Percentiles rank a stretch among this genome's conserved stretches.
phyloP scores from a whole-genome alignment of 768 basidiomycete genomes.

The Floccularia luteovirens region DNA sequence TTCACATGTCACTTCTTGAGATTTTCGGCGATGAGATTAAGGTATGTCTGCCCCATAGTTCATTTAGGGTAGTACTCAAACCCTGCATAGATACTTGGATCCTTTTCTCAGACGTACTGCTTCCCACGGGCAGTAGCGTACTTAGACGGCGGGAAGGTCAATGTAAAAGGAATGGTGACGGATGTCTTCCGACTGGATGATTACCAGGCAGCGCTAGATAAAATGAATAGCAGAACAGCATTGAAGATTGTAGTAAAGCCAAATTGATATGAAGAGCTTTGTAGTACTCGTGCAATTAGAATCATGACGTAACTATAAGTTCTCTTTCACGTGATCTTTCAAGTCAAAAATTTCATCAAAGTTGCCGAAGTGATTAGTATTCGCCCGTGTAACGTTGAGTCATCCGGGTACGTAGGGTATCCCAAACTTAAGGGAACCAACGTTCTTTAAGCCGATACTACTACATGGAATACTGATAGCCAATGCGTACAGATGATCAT shows the following conservation, averaged over 20 bases:
- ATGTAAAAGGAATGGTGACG: slow-evolving; percentile 70
- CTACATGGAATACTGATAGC: background rate
- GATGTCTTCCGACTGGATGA: slow-evolving; percentile 62
- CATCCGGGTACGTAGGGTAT: too few relatives aligned
- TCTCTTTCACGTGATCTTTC: too few relatives aligned
- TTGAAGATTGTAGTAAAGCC: slow-evolving; percentile 59
- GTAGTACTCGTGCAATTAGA: too few relatives aligned
- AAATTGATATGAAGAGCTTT: too few relatives aligned
- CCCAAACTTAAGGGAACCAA: too few relatives aligned
- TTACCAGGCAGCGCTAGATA: slow-evolving; percentile 64
- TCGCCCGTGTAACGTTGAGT: too few relatives aligned
- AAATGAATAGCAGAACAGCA: slow-evolving; percentile 58
- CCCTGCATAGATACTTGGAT: slow-evolving; percentile 67
- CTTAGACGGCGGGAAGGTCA: slow-evolving; percentile 81
- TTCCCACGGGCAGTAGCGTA: slow-evolving; percentile 90
- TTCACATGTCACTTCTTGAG: too few relatives aligned
- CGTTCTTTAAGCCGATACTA: too few relatives aligned
- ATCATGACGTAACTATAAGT: too few relatives aligned
- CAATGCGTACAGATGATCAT: background rate
- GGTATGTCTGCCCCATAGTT: slow-evolving; percentile 12
- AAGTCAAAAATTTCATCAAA: too few relatives aligned
- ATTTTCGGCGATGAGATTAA: slow-evolving; percentile 67
- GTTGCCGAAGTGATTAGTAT: too few relatives aligned
- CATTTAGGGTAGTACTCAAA: too few relatives aligned
- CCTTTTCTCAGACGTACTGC: slow-evolving; percentile 83